phyloP scores from a whole-genome alignment of 2,329 filamentous ascomycete species.

The Scedosporium apiospermum region DNA sequence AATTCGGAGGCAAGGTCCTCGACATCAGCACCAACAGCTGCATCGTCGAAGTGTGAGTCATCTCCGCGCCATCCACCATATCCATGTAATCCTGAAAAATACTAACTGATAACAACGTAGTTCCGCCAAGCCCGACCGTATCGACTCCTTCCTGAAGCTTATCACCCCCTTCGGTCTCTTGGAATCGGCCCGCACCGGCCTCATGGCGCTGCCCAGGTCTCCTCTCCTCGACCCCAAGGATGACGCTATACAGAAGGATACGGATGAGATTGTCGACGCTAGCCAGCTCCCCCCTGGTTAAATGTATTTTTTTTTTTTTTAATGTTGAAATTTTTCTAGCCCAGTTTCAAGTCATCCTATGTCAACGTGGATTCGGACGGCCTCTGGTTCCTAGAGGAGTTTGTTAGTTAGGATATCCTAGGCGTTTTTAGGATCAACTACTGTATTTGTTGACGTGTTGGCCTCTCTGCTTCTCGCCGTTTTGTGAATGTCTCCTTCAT shows the following conservation, averaged over 20 bases:
- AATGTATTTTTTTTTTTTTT: constrained; percentile 12
- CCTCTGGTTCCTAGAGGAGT: constrained; percentile 13
- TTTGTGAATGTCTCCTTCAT: too few relatives aligned
- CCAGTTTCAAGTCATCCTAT: constrained; percentile 11
- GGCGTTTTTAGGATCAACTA: constrained; percentile 1
- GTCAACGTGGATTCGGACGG: background rate
- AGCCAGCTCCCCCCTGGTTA: constrained; percentile 90
- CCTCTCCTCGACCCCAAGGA: constrained; percentile 70
- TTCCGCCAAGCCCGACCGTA: constrained; percentile 84
- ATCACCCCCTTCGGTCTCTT: constrained; percentile 91
- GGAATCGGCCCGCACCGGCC: constrained; percentile 87
- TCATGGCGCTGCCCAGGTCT: constrained; percentile 94
- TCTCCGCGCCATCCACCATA: background rate
- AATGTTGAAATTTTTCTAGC: constrained; percentile 13
- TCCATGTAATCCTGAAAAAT: background rate
- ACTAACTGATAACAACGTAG: constrained; percentile 30
- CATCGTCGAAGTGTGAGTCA: constrained; percentile 86
- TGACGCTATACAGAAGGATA: constrained; percentile 66
- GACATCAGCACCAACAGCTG: constrained; percentile 98
- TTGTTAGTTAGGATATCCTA: constrained; percentile 2
- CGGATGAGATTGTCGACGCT: constrained; percentile 88
- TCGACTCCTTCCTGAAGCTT: constrained; percentile 96
- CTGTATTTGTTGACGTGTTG: background rate
- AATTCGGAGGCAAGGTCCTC: constrained; percentile 94
- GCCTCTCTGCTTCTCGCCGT: background rate